phyloP scores from a whole-genome alignment of 495 filamentous ascomycete genomes.

The Aspergillus baeticus region DNA sequence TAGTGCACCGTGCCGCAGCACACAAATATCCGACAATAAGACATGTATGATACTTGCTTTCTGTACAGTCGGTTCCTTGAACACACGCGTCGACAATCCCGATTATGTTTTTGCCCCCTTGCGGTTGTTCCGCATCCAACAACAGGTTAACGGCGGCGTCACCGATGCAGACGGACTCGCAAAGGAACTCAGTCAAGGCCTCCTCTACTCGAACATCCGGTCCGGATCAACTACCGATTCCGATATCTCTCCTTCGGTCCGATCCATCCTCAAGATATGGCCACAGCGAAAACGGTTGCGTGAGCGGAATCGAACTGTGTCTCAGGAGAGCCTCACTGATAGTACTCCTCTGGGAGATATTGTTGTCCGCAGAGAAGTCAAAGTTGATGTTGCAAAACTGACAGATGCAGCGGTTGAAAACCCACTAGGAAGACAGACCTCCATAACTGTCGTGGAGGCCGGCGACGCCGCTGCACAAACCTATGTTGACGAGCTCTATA shows the following conservation, averaged over 20 bases:
- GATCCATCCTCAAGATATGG: conserved; percentile 34
- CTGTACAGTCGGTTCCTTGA: conserved; percentile 54
- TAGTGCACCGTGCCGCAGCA: conserved; percentile 38
- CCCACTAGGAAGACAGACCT: conserved; percentile 21
- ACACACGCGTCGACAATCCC: conserved; percentile 37
- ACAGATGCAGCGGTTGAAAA: conserved; percentile 27
- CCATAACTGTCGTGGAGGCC: conserved; percentile 31
- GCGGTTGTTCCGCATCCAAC: conserved; percentile 56
- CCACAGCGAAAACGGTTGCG: conserved; percentile 22
- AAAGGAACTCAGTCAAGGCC: conserved; percentile 36
- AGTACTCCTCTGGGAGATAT: conserved; percentile 44
- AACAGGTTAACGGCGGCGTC: conserved; percentile 51
- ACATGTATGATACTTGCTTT: conserved; percentile 49
- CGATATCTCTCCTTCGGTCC: conserved; percentile 24
- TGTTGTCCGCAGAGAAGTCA: conserved; percentile 52
- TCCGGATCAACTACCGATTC: conserved; percentile 30
- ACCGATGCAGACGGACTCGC: conserved; percentile 52
- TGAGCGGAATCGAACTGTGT: conserved; percentile 9
- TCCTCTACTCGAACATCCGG: conserved; percentile 30
- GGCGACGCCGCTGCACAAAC: conserved; percentile 29
- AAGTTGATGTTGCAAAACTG: conserved; percentile 47
- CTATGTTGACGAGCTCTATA: conserved; percentile 46
- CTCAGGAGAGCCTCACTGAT: conserved; percentile 33
- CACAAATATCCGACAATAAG: conserved; percentile 23
- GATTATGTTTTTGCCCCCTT: conserved; percentile 49